These are phyloP conservation scores for Quercus tomentella DNA, from an alignment of 331 rosid species.

Conservation along the genomic window DNA sequence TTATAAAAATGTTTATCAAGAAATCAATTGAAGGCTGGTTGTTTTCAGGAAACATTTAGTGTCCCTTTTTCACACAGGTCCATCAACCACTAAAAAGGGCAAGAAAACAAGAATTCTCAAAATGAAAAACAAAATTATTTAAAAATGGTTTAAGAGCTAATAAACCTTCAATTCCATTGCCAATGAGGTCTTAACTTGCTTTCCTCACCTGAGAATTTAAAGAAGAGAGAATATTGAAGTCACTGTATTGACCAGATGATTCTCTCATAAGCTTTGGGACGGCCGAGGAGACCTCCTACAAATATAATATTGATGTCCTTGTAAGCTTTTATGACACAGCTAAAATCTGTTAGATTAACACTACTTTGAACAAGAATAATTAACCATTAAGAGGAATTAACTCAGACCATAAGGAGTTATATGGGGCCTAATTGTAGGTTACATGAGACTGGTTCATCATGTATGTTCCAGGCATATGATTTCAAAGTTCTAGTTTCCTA, in stretches of 20 bases:
- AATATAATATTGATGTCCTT: slow-evolving; percentile 21
- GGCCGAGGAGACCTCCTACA: slow-evolving; percentile 83
- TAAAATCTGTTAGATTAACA: neutral
- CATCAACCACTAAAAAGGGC: neutral
- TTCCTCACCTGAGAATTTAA: slow-evolving; percentile 85
- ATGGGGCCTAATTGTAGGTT: neutral
- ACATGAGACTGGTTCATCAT: neutral
- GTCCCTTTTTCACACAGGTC: neutral
- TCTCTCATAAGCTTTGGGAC: slow-evolving; percentile 80
- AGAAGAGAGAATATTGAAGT: slow-evolving; percentile 93
- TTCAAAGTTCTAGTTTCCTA: neutral
- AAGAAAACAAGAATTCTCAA: neutral
- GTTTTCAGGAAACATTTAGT: neutral
- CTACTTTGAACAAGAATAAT: slow-evolving; percentile 12
- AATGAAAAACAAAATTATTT: neutral
- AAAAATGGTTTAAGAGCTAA: slow-evolving; percentile 12
- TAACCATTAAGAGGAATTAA: neutral
- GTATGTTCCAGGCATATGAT: neutral
- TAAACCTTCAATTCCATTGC: neutral
- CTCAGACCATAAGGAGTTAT: neutral
- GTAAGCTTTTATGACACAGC: slow-evolving; percentile 19
- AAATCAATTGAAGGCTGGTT: neutral
- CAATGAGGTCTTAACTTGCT: slow-evolving; percentile 16
- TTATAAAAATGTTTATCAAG: neutral
- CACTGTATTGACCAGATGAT: slow-evolving; percentile 82